Conservation (phyloP, 768 basidiomycete genomes). For the Tylopilus balloui region DNA sequence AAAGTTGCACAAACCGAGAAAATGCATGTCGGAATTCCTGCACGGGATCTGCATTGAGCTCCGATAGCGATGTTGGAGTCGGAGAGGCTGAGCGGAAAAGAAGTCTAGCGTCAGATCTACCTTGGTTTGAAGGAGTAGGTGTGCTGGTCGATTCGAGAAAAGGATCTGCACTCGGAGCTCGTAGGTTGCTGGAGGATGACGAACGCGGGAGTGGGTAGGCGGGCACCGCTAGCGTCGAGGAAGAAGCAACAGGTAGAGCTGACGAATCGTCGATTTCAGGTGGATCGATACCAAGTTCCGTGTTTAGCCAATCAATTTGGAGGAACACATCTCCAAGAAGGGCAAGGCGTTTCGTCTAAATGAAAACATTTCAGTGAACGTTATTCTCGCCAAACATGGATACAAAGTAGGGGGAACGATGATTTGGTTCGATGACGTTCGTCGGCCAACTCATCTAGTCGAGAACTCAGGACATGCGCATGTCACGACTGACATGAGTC, state of each 20-base stretch:
- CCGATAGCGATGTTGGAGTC: slow-evolving; percentile 7
- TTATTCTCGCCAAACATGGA: background rate
- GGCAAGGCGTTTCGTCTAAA: slow-evolving; percentile 61
- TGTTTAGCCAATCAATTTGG: slow-evolving; percentile 79
- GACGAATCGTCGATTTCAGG: slow-evolving; percentile 49
- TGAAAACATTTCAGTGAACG: slow-evolving; percentile 1
- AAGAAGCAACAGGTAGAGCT: slow-evolving; percentile 28
- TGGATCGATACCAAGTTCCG: slow-evolving; percentile 72
- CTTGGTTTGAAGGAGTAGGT: slow-evolving; percentile 47
- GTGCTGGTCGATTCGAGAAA: slow-evolving; percentile 32
- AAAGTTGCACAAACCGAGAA: slow-evolving; percentile 54
- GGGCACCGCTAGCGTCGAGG: slow-evolving; percentile 37
- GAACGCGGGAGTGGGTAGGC: slow-evolving; percentile 40
- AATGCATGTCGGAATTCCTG: slow-evolving; percentile 56
- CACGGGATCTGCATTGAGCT: slow-evolving; percentile 9
- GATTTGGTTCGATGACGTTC: background rate
- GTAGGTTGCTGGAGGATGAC: slow-evolving; percentile 35
- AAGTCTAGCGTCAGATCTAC: slow-evolving; percentile 30
- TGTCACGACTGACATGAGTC: background rate
- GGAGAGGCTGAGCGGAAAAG: slow-evolving; percentile 33
- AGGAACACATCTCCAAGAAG: slow-evolving; percentile 60
- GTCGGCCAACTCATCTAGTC: background rate
- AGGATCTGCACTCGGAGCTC: slow-evolving; percentile 21
- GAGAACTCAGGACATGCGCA: background rate
- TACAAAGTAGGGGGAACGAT: background rate